Conservation (phyloP, 1,284 basidiomycete genomes). For the Boletellus dicymbophilus region DNA sequence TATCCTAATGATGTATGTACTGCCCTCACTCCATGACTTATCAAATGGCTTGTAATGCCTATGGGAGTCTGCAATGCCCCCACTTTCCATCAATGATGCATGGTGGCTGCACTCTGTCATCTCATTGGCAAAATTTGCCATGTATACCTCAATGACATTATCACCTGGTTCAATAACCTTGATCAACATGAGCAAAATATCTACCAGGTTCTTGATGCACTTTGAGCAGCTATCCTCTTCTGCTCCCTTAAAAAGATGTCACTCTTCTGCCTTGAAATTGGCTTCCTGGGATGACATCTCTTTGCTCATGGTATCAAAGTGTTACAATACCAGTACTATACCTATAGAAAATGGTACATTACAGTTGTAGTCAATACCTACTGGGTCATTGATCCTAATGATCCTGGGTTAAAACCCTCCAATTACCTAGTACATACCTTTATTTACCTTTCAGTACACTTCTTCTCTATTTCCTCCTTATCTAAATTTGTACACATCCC, state of each 20-base stretch:
- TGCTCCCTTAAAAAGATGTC: background rate
- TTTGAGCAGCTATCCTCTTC: background rate
- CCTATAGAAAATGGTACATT: too few relatives aligned
- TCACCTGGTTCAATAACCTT: slow-evolving; percentile 34
- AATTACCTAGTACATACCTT: too few relatives aligned
- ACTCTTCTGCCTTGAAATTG: background rate
- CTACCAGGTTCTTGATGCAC: background rate
- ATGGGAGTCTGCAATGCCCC: slow-evolving; percentile 28
- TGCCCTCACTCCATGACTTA: slow-evolving; percentile 29
- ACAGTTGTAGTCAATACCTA: too few relatives aligned
- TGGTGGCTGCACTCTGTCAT: slow-evolving; percentile 11
- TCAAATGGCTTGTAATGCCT: slow-evolving; percentile 33
- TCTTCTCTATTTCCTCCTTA: too few relatives aligned
- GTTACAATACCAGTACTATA: too few relatives aligned
- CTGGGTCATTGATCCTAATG: background rate
- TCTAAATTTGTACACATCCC: too few relatives aligned
- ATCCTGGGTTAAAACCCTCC: too few relatives aligned
- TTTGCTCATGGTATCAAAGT: background rate
- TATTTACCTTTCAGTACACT: too few relatives aligned
- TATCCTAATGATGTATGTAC: slow-evolving; percentile 34
- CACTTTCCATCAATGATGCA: slow-evolving; percentile 17
- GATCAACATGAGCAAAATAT: slow-evolving; percentile 32
- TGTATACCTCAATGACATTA: slow-evolving; percentile 41
- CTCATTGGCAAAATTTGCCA: slow-evolving; percentile 23
- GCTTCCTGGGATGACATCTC: background rate